phyloP scores from a whole-genome alignment of 2,329 filamentous ascomycete species.

The Magnaporthiopsis rhizophila region DNA sequence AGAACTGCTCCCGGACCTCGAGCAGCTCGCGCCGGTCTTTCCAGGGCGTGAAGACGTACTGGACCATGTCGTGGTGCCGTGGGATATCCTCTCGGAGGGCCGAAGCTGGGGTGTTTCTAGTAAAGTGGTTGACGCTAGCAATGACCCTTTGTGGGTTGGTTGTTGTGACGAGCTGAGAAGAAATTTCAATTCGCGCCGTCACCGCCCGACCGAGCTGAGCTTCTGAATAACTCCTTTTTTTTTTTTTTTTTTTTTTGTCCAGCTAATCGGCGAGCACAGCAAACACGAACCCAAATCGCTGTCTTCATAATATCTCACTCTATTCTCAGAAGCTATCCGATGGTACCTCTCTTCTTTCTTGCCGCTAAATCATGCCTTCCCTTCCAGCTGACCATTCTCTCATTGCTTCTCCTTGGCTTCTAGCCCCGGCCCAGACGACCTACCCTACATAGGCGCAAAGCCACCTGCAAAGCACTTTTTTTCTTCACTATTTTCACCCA shows the following conservation, averaged over 20 bases:
- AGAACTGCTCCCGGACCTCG: conserved; percentile 56
- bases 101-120: background rate
- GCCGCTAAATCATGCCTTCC: background rate
- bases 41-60: conserved; percentile 70
- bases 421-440: background rate
- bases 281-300: too few relatives aligned
- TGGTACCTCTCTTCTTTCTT: too few relatives aligned
- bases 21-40: conserved; percentile 58
- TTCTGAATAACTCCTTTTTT: too few relatives aligned
- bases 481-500: background rate
- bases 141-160: too few relatives aligned
- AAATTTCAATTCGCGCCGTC: too few relatives aligned
- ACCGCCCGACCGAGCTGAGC: too few relatives aligned
- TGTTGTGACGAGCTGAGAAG: too few relatives aligned
- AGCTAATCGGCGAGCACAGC: too few relatives aligned
- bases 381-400: too few relatives aligned
- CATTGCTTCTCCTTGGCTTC: background rate
- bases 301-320: too few relatives aligned
- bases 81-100: background rate
- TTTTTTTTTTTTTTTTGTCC: too few relatives aligned
- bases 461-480: background rate
- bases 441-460: background rate
- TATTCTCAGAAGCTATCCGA: too few relatives aligned
- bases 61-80: conserved; percentile 46
- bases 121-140: background rate